These are phyloP conservation scores for Leishmania turanica DNA, from an alignment of 208 protist genomes.

Conservation along the genomic window DNA sequence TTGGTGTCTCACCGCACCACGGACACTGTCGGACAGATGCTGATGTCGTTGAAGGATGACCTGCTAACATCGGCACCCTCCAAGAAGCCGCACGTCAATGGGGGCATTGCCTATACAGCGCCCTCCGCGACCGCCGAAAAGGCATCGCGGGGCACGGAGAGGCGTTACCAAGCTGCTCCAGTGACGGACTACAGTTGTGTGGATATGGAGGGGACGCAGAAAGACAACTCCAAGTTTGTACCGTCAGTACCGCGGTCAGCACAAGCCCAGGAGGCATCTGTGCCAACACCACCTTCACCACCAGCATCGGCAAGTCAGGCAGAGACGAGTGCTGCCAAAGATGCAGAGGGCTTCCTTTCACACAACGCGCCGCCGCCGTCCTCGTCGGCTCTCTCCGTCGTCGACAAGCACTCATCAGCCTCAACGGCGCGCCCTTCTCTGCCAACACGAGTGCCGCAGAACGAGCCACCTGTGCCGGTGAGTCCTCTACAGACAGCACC, in stretches of 20 bases:
- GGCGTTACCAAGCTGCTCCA: background rate
- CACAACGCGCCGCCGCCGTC: background rate
- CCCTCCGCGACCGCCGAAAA: background rate
- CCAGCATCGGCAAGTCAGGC: background rate
- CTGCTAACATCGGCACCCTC: background rate
- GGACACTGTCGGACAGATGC: slow-evolving; percentile 15
- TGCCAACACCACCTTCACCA: background rate
- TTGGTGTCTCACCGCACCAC: slow-evolving; percentile 16
- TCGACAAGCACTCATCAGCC: background rate
- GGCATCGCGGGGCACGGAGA: background rate
- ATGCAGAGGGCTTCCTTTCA: background rate
- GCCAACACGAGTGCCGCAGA: background rate
- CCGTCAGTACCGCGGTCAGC: background rate
- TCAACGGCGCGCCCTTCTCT: background rate
- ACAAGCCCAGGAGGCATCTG: background rate
- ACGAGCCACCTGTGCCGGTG: background rate
- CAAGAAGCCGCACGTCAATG: background rate
- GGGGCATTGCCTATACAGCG: background rate
- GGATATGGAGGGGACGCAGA: background rate
- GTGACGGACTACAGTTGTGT: slow-evolving; percentile 11
- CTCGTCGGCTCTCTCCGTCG: background rate
- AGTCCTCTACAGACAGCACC: background rate
- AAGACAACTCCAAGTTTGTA: background rate
- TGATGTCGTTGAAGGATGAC: background rate
- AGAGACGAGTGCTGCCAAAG: background rate